Evolutionary conservation across 78 protist genomes (phyloP), one percentile per base, ranked within the genome.

Genomic region (Guillardia theta): DNA sequence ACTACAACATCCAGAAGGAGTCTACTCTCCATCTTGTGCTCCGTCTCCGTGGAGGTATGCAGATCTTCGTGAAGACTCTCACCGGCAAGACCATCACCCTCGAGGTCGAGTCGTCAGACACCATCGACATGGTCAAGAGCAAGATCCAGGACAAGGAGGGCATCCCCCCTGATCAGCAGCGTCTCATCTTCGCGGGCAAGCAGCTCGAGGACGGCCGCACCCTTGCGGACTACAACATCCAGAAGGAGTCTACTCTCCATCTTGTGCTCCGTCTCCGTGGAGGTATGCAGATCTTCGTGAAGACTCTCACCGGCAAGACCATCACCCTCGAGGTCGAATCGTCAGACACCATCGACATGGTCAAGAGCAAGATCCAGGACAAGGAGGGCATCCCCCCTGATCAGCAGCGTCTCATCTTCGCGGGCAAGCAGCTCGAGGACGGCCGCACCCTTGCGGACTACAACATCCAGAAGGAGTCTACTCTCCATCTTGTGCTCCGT

Each of bases 31-130:
- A 94, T 64, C 48, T 94, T 45, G 87, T 70, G 45, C 87, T 70
- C 87, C 87, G 87, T 43, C 87, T 70, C 87, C 87, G 87, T 36
- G 87, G 87, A 18, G 87, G 70, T 58, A 58, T 58, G 87, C 87
- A 70, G 87, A 36, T 70, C 87, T 70, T 70, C 87, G 87, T 70
- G 47, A 70, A 70, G 87, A 70, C 87, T 27, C 97, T 98, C 27
- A 98, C 99, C 36, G 99, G 99, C 93, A 99, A 99, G 97, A 99
- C 99, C 96, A 98, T 99, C 97, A 97, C 99, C 30, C 97, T 99
- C 15, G 99, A 98, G 95, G 99, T 98, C 76, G 99, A 98, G 96
- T 80, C 98, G 37, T 92, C 97, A 22, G 99, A 99, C 97, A 97
- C 98, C 94, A 98, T 99, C 93, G 99, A 98, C 54, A 97, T 96